These are phyloP conservation scores for Wickerhamomyces chaumierensis DNA, from an alignment of 805 yeast species.

Conservation along the genomic window DNA sequence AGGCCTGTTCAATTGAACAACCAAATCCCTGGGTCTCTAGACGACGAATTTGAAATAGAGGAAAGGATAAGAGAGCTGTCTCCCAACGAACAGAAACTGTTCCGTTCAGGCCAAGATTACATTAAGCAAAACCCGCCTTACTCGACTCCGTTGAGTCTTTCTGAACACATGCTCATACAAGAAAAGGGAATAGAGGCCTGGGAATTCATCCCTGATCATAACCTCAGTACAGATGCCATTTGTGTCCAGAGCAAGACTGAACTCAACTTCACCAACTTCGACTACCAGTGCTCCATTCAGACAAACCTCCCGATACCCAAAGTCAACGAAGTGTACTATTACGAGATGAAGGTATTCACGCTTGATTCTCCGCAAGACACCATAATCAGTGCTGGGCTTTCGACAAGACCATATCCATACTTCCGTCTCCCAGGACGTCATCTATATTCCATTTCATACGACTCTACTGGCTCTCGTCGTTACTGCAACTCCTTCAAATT, in stretches of 20 bases:
- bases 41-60: constrained; percentile 33
- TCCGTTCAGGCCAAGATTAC: constrained; percentile 32
- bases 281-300: constrained; percentile 30
- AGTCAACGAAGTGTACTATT: constrained; percentile 53
- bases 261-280: constrained; percentile 18
- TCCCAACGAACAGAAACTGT: constrained; percentile 44
- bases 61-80: constrained; percentile 37
- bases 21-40: constrained; percentile 44
- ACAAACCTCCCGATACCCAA: constrained; percentile 33
- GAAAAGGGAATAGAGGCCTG: constrained; percentile 80
- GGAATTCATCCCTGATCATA: constrained; percentile 45
- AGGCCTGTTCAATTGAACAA: constrained; percentile 11
- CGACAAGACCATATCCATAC: constrained; percentile 64
- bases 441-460: constrained; percentile 61
- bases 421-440: constrained; percentile 69
- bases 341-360: constrained; percentile 51
- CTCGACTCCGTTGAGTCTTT: constrained; percentile 19
- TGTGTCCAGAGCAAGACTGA: constrained; percentile 36
- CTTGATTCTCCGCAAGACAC: constrained; percentile 24
- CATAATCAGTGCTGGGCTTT: constrained; percentile 53
- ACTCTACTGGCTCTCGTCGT: constrained; percentile 59
- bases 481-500: constrained; percentile 47
- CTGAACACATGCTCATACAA: constrained; percentile 34
- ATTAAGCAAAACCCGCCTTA: constrained; percentile 14
- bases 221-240: constrained; percentile 37